Evolutionary conservation across 495 filamentous ascomycete genomes (phyloP).

Genomic region (Hypoxylon perforatum): DNA sequence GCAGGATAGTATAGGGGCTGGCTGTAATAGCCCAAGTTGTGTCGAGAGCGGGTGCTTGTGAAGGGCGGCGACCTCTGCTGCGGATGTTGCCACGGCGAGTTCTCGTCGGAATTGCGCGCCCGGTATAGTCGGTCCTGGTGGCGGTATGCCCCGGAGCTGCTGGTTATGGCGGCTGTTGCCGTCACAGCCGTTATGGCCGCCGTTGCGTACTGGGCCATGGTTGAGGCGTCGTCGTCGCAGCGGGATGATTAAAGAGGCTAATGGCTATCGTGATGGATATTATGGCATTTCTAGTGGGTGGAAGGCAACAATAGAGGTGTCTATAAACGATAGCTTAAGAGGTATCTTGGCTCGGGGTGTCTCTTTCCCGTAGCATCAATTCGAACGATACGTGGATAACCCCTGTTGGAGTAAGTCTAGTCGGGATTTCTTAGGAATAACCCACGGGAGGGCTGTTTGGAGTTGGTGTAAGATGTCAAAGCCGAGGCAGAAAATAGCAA

Average conservation of each 20-base stretch:
- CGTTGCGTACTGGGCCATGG: conserved; percentile 27
- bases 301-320: neutral
- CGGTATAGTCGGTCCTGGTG: conserved; percentile 18
- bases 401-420: too few species aligned
- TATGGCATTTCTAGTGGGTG: conserved; percentile 11
- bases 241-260: neutral
- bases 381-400: too few species aligned
- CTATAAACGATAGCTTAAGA: too few species aligned
- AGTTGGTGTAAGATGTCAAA: too few species aligned
- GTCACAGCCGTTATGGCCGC: conserved; percentile 24
- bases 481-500: too few species aligned
- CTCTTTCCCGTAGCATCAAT: too few species aligned
- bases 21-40: conserved; percentile 18
- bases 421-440: too few species aligned
- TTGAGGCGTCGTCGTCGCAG: neutral
- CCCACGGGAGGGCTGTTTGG: too few species aligned
- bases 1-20: conserved; percentile 25
- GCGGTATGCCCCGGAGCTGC: conserved; percentile 19
- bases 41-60: conserved; percentile 11
- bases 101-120: conserved; percentile 11
- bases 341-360: too few species aligned
- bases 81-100: conserved; percentile 22
- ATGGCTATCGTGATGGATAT: neutral
- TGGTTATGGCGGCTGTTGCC: conserved; percentile 25
- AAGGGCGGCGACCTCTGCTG: conserved; percentile 16